Conservation (phyloP, 1,284 basidiomycete genomes). For the Moesziomyces aphidis region DNA sequence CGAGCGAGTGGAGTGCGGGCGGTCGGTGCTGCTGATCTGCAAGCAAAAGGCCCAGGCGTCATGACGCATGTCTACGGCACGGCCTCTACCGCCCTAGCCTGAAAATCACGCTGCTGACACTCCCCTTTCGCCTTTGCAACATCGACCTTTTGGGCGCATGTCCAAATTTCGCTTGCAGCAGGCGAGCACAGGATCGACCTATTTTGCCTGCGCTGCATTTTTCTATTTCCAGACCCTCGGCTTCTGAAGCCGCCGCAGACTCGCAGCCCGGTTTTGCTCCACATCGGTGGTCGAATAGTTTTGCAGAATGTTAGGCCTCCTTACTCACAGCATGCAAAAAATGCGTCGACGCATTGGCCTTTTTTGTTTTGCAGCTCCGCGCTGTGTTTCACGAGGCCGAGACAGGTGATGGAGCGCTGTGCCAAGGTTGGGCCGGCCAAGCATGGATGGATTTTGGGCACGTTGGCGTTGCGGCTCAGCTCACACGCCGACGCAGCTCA, state of each 20-base stretch:
- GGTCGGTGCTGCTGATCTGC: constrained; percentile 18
- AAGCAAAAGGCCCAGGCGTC: constrained; percentile 19
- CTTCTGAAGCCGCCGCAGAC: background rate
- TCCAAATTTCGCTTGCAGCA: constrained; percentile 1
- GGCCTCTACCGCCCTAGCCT: background rate
- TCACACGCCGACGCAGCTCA: background rate
- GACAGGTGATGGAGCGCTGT: background rate
- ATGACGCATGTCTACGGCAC: constrained; percentile 31
- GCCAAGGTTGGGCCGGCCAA: background rate
- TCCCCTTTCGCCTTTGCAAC: constrained; percentile 1
- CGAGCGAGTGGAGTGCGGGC: no score
- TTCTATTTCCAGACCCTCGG: constrained; percentile 15
- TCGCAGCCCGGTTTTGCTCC: background rate
- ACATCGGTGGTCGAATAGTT: background rate
- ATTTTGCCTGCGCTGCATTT: constrained; percentile 4
- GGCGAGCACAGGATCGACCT: constrained; percentile 17
- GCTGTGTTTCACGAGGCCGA: background rate
- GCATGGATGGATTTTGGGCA: background rate
- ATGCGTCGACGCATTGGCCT: background rate
- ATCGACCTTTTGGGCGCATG: background rate
- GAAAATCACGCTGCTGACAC: background rate
- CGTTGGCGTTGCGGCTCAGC: background rate
- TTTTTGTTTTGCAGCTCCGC: background rate
- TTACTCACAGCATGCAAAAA: background rate
- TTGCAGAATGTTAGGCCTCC: background rate